Percentiles rank a stretch among this genome's conserved stretches.
These are phyloP conservation scores for Dacryopinax primogenitus DNA, from an alignment of 768 basidiomycete genomes.

Conservation along the genomic window DNA sequence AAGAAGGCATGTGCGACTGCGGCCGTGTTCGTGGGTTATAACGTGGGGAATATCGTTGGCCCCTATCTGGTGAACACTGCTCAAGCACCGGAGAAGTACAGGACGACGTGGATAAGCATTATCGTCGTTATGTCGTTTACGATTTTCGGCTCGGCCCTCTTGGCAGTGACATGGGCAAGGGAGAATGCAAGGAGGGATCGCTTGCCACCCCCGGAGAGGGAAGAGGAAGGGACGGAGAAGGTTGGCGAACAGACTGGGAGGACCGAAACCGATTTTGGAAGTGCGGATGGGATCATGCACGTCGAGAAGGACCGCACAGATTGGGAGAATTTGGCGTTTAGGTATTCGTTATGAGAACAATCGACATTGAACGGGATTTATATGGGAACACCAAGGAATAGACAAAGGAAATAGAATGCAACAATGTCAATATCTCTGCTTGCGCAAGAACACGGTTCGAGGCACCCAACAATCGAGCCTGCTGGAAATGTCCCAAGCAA, in stretches of 20 bases:
- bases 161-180: constrained; percentile 18
- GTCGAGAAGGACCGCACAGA: constrained; percentile 22
- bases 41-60: constrained; percentile 21
- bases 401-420: neutral
- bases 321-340: constrained; percentile 20
- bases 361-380: neutral
- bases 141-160: constrained; percentile 16
- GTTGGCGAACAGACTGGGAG: neutral
- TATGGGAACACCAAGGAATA: no score
- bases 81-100: constrained; percentile 24
- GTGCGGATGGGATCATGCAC: constrained; percentile 12
- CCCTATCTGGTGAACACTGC: constrained; percentile 21
- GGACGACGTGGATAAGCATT: constrained; percentile 28
- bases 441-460: no score
- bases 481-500: no score
- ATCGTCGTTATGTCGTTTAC: constrained; percentile 26
- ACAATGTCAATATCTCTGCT: neutral
- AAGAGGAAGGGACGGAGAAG: constrained; percentile 2
- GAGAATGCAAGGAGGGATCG: constrained; percentile 22
- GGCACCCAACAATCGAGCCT: no score
- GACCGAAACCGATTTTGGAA: constrained; percentile 11
- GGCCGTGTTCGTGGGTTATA: constrained; percentile 28
- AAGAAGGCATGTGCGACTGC: constrained; percentile 26
- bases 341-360: constrained; percentile 20
- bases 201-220: constrained; percentile 6